phyloP scores from a whole-genome alignment of 192 early-diverging fungal species.

The Backusella mclennaniae region DNA sequence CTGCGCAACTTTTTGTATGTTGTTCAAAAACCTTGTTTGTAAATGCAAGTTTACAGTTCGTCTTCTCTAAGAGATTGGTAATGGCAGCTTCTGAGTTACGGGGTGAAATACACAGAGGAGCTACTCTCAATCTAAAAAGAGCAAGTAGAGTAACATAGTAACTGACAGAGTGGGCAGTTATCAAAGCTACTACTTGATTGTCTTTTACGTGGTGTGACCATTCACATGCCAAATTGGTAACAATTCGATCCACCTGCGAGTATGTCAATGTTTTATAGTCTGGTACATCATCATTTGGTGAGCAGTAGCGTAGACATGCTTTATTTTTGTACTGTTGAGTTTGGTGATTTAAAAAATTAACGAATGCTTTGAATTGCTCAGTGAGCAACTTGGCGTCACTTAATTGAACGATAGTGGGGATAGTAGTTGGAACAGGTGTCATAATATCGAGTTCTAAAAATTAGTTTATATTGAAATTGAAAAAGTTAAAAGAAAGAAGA shows the following conservation, averaged over 20 bases:
- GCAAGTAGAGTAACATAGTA: neutral
- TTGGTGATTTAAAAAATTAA: neutral
- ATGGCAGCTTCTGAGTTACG: neutral
- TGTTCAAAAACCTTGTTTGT: neutral
- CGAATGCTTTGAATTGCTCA: neutral
- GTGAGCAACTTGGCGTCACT: neutral
- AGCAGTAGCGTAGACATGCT: neutral
- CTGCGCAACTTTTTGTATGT: neutral
- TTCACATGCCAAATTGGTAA: neutral
- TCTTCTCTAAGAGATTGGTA: neutral
- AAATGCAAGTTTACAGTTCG: neutral
- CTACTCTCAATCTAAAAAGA: neutral
- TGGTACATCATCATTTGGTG: neutral
- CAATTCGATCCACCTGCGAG: slow-evolving; percentile 1
- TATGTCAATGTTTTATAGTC: neutral
- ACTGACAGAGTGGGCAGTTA: neutral
- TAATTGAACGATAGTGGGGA: neutral
- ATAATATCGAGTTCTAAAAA: neutral
- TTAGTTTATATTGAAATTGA: neutral
- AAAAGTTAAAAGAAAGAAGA: no score
- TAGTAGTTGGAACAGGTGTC: neutral
- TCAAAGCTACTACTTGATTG: neutral
- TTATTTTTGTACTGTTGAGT: neutral
- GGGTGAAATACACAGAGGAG: neutral
- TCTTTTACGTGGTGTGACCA: neutral